A percentile compares a stretch with the other conserved stretches of the same genome.
phyloP scores from a whole-genome alignment of 2,329 filamentous ascomycete species.

The Aureobasidium sp. region DNA sequence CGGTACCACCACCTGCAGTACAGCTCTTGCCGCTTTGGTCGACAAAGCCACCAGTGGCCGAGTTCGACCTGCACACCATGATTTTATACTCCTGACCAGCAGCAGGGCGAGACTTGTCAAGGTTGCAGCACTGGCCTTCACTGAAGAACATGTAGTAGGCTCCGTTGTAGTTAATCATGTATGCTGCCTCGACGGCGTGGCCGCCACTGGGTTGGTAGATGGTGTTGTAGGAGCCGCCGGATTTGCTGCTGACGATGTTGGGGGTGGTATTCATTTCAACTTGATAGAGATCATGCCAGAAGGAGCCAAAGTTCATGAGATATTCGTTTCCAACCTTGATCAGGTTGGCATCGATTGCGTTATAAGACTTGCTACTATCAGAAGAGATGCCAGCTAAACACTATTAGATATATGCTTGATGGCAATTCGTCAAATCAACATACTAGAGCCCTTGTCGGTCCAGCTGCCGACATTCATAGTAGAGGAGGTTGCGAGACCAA shows the following conservation, averaged over 20 bases:
- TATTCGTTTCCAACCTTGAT: constrained; percentile 39
- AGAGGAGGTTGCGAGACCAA: constrained; percentile 50
- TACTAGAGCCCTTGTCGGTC: constrained; percentile 51
- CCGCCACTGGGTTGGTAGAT: constrained; percentile 46
- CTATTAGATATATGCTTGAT: background rate
- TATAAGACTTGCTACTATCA: constrained; percentile 34
- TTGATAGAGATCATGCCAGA: constrained; percentile 60
- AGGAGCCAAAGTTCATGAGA: constrained; percentile 58
- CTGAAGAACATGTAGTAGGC: constrained; percentile 62
- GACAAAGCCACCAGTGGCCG: constrained; percentile 48
- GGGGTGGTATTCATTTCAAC: constrained; percentile 41
- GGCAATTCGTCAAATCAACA: background rate
- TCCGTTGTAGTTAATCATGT: constrained; percentile 47
- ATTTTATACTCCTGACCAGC: constrained; percentile 59
- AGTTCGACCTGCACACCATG: constrained; percentile 53
- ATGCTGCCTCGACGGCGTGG: constrained; percentile 52
- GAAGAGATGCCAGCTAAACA: constrained; percentile 41
- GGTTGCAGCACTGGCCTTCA: constrained; percentile 56
- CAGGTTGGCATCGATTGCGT: constrained; percentile 47
- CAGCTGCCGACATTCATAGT: constrained; percentile 49
- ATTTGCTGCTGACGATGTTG: constrained; percentile 25
- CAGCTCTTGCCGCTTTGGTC: constrained; percentile 51
- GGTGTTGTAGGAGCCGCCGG: constrained; percentile 39
- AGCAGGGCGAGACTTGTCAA: constrained; percentile 45
- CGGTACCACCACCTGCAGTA: constrained; percentile 51